A percentile compares a stretch with the other conserved stretches of the same genome.
These are phyloP conservation scores for Cordyceps cicadae DNA, from an alignment of 2,329 filamentous ascomycete species.

Conservation along the genomic window DNA sequence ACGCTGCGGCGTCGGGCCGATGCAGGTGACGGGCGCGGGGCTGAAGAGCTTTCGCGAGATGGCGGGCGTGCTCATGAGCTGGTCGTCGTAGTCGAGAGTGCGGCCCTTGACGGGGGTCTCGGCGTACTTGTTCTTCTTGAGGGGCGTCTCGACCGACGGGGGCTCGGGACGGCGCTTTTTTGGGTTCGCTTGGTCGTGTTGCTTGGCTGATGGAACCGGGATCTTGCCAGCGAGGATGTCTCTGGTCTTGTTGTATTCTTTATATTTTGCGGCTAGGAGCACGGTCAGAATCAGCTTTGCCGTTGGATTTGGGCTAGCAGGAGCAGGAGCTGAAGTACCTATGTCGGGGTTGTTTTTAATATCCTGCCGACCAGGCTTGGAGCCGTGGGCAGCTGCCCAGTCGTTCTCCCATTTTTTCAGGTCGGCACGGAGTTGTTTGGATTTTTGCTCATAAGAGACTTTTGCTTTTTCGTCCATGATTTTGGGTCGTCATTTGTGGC, in stretches of 20 bases:
- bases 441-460: slow-evolving; percentile 40
- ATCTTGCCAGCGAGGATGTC: slow-evolving; percentile 49
- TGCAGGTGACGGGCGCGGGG: slow-evolving; percentile 47
- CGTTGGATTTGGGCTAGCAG: too few relatives aligned
- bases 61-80: slow-evolving; percentile 47
- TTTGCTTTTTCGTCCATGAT: slow-evolving; percentile 40
- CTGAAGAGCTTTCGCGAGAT: slow-evolving; percentile 52
- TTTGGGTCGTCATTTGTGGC: slow-evolving; percentile 1
- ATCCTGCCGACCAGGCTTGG: slow-evolving; percentile 63
- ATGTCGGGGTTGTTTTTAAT: slow-evolving; percentile 67
- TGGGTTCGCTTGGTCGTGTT: slow-evolving; percentile 25
- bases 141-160: slow-evolving; percentile 35
- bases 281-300: too few relatives aligned
- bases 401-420: slow-evolving; percentile 67
- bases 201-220: slow-evolving; percentile 29
- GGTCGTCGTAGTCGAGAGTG: slow-evolving; percentile 31
- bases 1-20: slow-evolving; percentile 73
- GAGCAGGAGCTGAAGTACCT: slow-evolving; percentile 37
- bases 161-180: slow-evolving; percentile 35
- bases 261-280: slow-evolving; percentile 60
- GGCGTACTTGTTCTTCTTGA: slow-evolving; percentile 40
- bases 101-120: slow-evolving; percentile 39
- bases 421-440: slow-evolving; percentile 52
- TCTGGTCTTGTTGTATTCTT: slow-evolving; percentile 61
- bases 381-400: slow-evolving; percentile 56